Evolutionary conservation across 202 grass and related monocot genomes (phyloP), one percentile per base, ranked within the genome.

Genomic region (Carex arenaria): DNA sequence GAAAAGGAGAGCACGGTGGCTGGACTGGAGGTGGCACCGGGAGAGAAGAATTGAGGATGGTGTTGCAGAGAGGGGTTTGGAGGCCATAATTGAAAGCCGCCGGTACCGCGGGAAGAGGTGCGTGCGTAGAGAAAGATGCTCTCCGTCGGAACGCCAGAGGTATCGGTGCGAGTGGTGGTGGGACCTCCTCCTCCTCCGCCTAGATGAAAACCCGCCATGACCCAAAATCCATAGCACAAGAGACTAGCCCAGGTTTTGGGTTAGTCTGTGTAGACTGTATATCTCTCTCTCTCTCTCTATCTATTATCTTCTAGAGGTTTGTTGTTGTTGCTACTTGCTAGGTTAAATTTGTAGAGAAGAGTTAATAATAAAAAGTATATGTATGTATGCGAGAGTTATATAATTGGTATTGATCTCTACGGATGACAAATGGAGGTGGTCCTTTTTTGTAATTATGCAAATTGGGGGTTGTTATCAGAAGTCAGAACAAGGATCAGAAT

Each of bases 11-110:
- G 86, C 14, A 89, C 70, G 1, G 70, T 78, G 5, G 72, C 70
- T 0, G 84, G 30, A n/a, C n/a, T 30, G 1, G 71, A 59, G 18
- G 88, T 76, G 51, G 84, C 81, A 12, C 65, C 85, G 10, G 93
- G 90, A 32, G 91, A 89, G 87, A 91, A 93, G 79, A 90, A 90
- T 82, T 95, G 93, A 79, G 86, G 88, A 72, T 75, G 88, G 78
- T 75, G 77, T 19, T 81, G 45, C 45, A 49, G 88, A 76, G 94
- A 88, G 59, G 91, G 87, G 57, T 93, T 86, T 71, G 87, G 93
- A 56, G 92, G 95, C 95, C 95, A 98, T 83, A 98, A 88, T 85
- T 98, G 90, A 86, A 98, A 98, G 34, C 93, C 93, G 18, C 86
- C 90, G 5, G 90, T 87, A 26, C 26, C 26, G 84, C 87, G 87